Evolutionary conservation across 2,329 filamentous ascomycete genomes (phyloP), one percentile per base, ranked within the genome.

Genomic region (Hyphodiscus sp.): DNA sequence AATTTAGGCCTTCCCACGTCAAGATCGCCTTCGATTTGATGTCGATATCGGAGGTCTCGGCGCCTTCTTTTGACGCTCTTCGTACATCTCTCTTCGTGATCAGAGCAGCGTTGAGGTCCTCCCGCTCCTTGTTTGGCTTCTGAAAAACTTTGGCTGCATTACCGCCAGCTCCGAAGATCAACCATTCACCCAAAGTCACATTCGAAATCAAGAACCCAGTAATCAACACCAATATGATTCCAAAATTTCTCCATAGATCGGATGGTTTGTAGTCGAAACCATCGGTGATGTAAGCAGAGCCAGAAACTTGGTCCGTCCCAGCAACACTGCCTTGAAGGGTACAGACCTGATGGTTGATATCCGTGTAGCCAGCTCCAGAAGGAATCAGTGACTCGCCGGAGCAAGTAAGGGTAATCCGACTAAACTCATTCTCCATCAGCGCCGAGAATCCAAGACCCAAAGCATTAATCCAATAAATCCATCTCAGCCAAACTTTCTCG

Each of bases 1-100:
- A 96, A 65, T 85, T 89, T 55, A 96, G 82, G 59, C 87, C 76
- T 67, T 91, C 87, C 87, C 89, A 96, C 0, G 91, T 95, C 55
- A 95, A 76, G 16, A 90, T 76, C 38, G 83, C 81, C 61, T 78
- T 77, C 0, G 81, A 85, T 1, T 75, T 72, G 54, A 85, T 81
- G 41, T 69, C 78, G 33, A 85, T 70, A n/a, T 80, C 74, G 2
- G 62, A 61, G 0, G 71, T 71, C 9, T 73, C 67, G 16, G 75
- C 73, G 11, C 78, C 70, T 1, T 68, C 68, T 55, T 69, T 75
- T 5, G 51, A 30, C 71, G 73, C 61, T 71, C 78, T 76, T 41
- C 79, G 78, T 49, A 75, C 74, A 3, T 83, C 76, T 18, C 77
- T 77, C 70, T 86, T 87, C 51, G 76, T 73, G 10, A 72, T 64